Evolutionary conservation across 202 grass and related monocot genomes (phyloP).

Genomic region (Thinopyrum obtusiflorum): DNA sequence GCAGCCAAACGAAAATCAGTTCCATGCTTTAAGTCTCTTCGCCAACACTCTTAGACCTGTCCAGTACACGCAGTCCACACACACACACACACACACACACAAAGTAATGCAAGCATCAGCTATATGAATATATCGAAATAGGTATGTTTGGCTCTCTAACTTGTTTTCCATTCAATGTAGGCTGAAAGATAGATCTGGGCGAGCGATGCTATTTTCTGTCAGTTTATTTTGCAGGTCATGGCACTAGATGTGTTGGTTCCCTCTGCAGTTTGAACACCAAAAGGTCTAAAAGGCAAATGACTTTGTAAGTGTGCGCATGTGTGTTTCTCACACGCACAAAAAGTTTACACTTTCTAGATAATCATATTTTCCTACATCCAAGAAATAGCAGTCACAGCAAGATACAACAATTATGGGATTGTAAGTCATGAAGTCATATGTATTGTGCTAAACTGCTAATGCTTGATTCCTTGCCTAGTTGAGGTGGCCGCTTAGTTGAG

Average conservation of each 20-base stretch:
- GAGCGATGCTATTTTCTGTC: background rate
- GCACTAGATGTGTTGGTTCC: background rate
- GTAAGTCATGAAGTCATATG: background rate
- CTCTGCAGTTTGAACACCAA: constrained; percentile 1
- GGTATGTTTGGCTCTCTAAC: background rate
- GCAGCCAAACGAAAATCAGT: constrained; percentile 24
- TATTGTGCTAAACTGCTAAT: background rate
- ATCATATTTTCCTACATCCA: background rate
- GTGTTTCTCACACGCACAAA: background rate
- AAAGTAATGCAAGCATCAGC: background rate
- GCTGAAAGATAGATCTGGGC: background rate
- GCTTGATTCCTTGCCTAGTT: background rate
- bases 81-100: background rate
- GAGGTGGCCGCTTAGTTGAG: background rate
- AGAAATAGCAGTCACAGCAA: background rate
- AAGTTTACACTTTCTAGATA: background rate
- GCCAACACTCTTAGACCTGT: background rate
- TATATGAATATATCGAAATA: background rate
- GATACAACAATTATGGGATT: background rate
- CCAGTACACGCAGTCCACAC: background rate
- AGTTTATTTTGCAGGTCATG: background rate
- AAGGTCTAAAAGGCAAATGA: background rate
- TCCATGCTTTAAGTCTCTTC: background rate
- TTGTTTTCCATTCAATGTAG: background rate
- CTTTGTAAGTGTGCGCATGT: background rate